Evolutionary conservation across 371 early-diverging fungal genomes (phyloP).

Genomic region (Mucor mucedo): DNA sequence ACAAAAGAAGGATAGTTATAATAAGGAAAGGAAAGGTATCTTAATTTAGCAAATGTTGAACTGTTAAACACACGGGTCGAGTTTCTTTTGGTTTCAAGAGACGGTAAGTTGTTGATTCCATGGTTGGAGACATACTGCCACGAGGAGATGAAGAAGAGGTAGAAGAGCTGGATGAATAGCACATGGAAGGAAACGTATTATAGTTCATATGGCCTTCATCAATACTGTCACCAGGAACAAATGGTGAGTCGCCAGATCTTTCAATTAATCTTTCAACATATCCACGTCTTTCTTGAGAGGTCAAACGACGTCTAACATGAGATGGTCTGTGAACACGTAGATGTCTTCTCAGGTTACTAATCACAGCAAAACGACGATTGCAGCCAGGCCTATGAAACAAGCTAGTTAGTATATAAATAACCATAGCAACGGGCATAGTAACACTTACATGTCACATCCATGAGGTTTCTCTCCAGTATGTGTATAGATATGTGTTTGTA

Average conservation of each 20-base stretch:
- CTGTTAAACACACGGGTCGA: conserved; percentile 18
- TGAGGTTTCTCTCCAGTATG: conserved; percentile 85
- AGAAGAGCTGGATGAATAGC: not conserved
- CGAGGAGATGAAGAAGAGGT: conserved; percentile 7
- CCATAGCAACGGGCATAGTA: not conserved
- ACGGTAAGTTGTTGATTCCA: conserved; percentile 16
- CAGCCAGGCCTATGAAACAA: conserved; percentile 35
- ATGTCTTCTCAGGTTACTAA: conserved; percentile 52
- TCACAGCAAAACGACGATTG: conserved; percentile 45
- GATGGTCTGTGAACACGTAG: conserved; percentile 37
- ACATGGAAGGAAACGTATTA: conserved; percentile 12
- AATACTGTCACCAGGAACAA: not conserved
- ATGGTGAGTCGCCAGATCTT: conserved; percentile 9
- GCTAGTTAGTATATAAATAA: not conserved
- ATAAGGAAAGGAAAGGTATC: not conserved
- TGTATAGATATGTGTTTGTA: conserved; percentile 71
- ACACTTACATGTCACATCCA: conserved; percentile 54
- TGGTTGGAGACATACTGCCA: conserved; percentile 7
- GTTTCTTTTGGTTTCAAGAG: conserved; percentile 23
- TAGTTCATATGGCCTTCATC: not conserved
- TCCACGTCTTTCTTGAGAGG: conserved; percentile 31
- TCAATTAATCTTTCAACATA: conserved; percentile 38
- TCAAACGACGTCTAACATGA: conserved; percentile 25
- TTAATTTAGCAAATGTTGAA: conserved; percentile 18
- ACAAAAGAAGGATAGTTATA: conserved; percentile 7